A percentile compares a stretch with the other conserved stretches of the same genome.
phyloP scores from a whole-genome alignment of 1,139 yeast genomes.

The Candida frijolesensis region DNA sequence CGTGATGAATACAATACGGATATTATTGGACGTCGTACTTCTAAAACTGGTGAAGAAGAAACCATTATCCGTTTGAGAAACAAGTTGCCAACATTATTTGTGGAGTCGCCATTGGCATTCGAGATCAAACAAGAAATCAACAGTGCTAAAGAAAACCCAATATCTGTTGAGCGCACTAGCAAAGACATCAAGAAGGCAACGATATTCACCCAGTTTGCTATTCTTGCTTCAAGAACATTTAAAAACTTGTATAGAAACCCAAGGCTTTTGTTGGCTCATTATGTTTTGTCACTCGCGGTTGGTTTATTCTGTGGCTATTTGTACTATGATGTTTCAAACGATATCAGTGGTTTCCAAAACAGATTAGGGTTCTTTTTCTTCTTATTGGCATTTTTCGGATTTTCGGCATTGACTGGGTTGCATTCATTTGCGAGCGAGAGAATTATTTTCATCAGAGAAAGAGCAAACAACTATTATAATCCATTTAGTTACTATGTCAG shows the following conservation, averaged over 20 bases:
- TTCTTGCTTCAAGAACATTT: conserved; percentile 83
- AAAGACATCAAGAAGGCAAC: conserved; percentile 53
- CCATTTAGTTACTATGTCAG: conserved; percentile 84
- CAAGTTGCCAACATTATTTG: conserved; percentile 44
- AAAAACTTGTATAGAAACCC: conserved; percentile 93
- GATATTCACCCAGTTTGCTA: conserved; percentile 60
- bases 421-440: conserved; percentile 88
- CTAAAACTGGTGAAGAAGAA: conserved; percentile 29
- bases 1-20: conserved; percentile 59
- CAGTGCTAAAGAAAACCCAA: conserved; percentile 32
- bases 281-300: conserved; percentile 70
- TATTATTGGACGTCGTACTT: conserved; percentile 17
- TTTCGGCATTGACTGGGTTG: conserved; percentile 87
- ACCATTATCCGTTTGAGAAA: conserved; percentile 34
- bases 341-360: conserved; percentile 95
- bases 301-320: conserved; percentile 85
- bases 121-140: conserved; percentile 54
- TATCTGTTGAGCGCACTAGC: conserved; percentile 36
- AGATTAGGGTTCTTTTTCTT: conserved; percentile 92
- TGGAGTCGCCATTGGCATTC: conserved; percentile 50
- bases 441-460: conserved; percentile 83
- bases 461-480: conserved; percentile 91
- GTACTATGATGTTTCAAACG: conserved; percentile 80
- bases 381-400: conserved; percentile 87
- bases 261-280: conserved; percentile 77